Evolutionary conservation across 2,329 filamentous ascomycete genomes (phyloP), one percentile per base, ranked within the genome.

Genomic region (Colletotrichum sp.): DNA sequence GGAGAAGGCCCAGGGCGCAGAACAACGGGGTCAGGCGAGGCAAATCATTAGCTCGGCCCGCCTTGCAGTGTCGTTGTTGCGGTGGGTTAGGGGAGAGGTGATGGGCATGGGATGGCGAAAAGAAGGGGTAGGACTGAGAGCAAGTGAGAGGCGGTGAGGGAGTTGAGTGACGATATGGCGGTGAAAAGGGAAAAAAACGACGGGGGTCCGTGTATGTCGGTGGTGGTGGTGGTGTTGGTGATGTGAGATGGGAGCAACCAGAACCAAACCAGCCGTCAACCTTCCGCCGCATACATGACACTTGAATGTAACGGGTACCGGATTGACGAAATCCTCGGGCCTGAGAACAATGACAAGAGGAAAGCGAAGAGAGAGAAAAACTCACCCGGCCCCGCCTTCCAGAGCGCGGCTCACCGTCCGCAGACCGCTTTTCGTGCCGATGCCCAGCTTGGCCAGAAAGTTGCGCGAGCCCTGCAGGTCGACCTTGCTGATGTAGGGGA

Each of bases 391-490:
- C 19, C 85, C 85, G 11, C 82, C 85, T 64, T 87, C 86, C 3
- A 87, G 79, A 15, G 80, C 84, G 4, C 78, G 79, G 0, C 77
- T 48, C 3, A 86, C 77, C 8, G 69, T 79, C 19, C 80, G 77
- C 66, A 83, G 82, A 6, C 84, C 83, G 5, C 79, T 82, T 74
- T 83, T 84, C 69, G 82, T 78, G 39, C 81, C 82, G 65, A 89
- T 82, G 9, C 90, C 90, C 6, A 96, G 85, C 80, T 94, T 94
- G 16, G 91, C 89, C 39, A 95, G 84, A 83, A 96, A 95, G 68
- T 90, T 92, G 39, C 90, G 89, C 1, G 92, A 94, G 57, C 93
- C 93, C 71, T 78, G 91, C 9, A 96, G 87, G 82, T 96, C 95
- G 75, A 94, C 90, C 77, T 91, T 90, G 39, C 92, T 93, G 81